Base-by-base conservation (phyloP, 176 grass and related monocot genomes). In the Echinochloa phyllopogon region DNA sequence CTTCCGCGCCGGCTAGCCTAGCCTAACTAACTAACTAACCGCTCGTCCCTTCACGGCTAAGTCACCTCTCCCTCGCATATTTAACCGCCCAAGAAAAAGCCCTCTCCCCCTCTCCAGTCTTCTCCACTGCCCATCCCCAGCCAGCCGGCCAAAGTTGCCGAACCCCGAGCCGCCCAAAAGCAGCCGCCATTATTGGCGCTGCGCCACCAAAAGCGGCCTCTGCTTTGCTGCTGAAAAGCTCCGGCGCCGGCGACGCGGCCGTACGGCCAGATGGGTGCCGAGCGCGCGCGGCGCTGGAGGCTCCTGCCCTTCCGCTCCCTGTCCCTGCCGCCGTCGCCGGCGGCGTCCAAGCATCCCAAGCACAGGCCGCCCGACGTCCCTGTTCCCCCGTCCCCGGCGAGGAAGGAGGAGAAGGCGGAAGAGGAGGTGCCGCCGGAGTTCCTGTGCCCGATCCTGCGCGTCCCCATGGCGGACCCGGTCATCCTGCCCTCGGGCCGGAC, bases 401-500 rank as follows among this genome's bases (percentile, higher is more conserved):
- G 21, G 48, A 17, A 52, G 82, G 45, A 15, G 50, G 21, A 48
- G 8, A n/a, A 6, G 49, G 1, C 0, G 24, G 53, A 48, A 15
- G 69, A 47, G 39, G 69, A 10, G 33, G 33, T 69, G 24, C 53
- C 74, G 12, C 23, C 0, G 77, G 92, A 94, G 74, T 92, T 94
- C 84, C 8, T 89, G 45, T 92, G 87, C 92, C 92, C 89, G 23
- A 76, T 94, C 84, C 82, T 81, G 6, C 23, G 75, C 69, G 18
- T 63, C 18, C 82, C 89, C 44, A 92, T 95, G 93, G 87, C 69
- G 0, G 93, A 95, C 48, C 90, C 93, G 36, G 93, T 92, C 64
- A 92, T 95, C 85, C 61, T 90, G 14, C 66, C 87, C 24, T 86
- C 84, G 6, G 93, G 93, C 6, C 23, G 56, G 41, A 95, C 93